A percentile compares a stretch with the other conserved stretches of the same genome.
Conservation (phyloP, 148 eudicot genomes). For the Rhododendron henanense region DNA sequence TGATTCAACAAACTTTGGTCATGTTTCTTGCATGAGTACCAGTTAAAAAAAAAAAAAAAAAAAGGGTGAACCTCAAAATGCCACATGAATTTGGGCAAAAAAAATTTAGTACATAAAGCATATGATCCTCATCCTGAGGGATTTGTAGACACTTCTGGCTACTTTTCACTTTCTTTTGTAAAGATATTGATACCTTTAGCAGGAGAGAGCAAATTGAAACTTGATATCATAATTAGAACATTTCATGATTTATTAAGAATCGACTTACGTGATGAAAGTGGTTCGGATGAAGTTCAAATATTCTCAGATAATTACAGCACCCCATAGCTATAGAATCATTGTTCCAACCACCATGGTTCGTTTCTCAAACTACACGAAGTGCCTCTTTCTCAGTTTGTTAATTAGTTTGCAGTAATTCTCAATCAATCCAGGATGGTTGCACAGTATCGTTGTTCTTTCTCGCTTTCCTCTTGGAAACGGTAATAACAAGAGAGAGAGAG, state of each 20-base stretch:
- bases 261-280: neutral
- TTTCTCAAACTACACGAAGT: neutral
- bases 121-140: no score
- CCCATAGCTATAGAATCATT: neutral
- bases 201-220: neutral
- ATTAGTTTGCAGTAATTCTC: neutral
- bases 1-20: conserved; percentile 42
- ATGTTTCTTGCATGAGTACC: conserved; percentile 30
- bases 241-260: neutral
- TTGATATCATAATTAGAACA: neutral
- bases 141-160: no score
- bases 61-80: neutral
- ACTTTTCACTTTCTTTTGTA: no score
- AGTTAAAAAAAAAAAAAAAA: neutral
- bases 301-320: neutral
- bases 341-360: neutral
- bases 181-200: neutral
- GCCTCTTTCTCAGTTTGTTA: neutral
- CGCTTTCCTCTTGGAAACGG: neutral
- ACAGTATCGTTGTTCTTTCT: neutral
- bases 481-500: no score
- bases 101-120: no score
- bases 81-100: no score
- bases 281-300: neutral
- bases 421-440: neutral